These are phyloP conservation scores for Penicillium crustosum DNA, from an alignment of 2,329 filamentous ascomycete species.

Conservation along the genomic window DNA sequence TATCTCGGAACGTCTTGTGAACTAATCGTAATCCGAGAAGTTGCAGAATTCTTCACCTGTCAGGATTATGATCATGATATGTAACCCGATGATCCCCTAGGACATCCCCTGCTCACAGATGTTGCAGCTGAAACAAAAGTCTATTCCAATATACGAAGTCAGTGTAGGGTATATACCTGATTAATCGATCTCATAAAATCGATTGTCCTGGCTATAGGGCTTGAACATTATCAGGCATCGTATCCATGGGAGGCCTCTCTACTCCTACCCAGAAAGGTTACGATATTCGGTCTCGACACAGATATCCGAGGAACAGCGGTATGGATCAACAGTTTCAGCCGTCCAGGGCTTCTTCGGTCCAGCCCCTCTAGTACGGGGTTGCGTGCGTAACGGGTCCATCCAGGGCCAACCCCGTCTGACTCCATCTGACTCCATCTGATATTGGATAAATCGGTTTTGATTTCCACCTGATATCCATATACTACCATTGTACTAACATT, in stretches of 20 bases:
- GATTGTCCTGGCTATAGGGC: not conserved
- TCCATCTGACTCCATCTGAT: not conserved
- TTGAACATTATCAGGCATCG: not conserved
- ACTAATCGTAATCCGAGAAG: not conserved
- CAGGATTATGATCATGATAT: not conserved
- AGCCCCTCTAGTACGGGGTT: not conserved
- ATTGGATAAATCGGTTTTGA: not conserved
- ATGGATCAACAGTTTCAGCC: not conserved
- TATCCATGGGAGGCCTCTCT: constrained; percentile 16
- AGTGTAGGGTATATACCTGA: not conserved
- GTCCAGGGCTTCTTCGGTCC: not conserved
- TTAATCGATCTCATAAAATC: not conserved
- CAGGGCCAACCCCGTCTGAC: not conserved
- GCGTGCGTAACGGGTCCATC: not conserved
- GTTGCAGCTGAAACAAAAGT: not conserved
- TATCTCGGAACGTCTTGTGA: constrained; percentile 1
- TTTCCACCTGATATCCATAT: not conserved
- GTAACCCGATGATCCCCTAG: not conserved
- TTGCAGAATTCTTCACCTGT: not conserved
- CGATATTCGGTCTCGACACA: not conserved
- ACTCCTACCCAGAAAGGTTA: constrained; percentile 8
- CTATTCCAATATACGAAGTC: not conserved
- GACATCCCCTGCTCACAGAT: not conserved
- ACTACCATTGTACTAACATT: not conserved
- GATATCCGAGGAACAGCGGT: not conserved